Conservation (phyloP, 805 yeast genomes). For the Candida maesae region DNA sequence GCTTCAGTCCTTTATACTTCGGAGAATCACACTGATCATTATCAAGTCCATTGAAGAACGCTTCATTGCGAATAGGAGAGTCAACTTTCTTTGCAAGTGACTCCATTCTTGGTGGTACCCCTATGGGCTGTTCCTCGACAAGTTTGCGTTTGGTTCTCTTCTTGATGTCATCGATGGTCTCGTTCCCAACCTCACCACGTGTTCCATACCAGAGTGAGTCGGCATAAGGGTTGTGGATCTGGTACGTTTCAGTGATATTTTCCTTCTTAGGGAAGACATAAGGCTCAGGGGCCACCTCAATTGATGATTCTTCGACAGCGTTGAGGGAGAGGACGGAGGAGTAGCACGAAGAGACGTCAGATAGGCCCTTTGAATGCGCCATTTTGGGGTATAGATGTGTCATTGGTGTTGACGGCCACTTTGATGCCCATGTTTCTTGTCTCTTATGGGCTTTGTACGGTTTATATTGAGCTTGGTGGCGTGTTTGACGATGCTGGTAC, state of each 20-base stretch:
- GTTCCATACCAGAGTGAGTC: slow-evolving; percentile 40
- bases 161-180: slow-evolving; percentile 31
- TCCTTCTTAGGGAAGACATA: not conserved
- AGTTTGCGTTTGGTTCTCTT: slow-evolving; percentile 19
- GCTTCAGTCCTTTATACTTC: slow-evolving; percentile 1
- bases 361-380: slow-evolving; percentile 2
- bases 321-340: slow-evolving; percentile 7
- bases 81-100: slow-evolving; percentile 30
- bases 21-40: slow-evolving; percentile 11
- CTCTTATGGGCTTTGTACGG: not conserved
- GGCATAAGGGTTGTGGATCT: slow-evolving; percentile 37
- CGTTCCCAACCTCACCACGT: slow-evolving; percentile 31
- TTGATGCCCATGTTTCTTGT: too few relatives aligned
- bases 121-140: slow-evolving; percentile 1
- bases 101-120: slow-evolving; percentile 26
- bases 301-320: not conserved
- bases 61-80: slow-evolving; percentile 32
- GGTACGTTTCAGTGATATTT: not conserved
- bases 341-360: slow-evolving; percentile 10
- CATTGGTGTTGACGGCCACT: too few relatives aligned
- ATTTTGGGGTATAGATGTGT: not conserved
- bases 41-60: slow-evolving; percentile 19
- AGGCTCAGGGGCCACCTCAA: not conserved
- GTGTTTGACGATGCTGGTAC: not conserved
- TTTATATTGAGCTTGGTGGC: not conserved